Conservation (phyloP, 2,329 filamentous ascomycete species). For the Arachnopeziza araneosa region DNA sequence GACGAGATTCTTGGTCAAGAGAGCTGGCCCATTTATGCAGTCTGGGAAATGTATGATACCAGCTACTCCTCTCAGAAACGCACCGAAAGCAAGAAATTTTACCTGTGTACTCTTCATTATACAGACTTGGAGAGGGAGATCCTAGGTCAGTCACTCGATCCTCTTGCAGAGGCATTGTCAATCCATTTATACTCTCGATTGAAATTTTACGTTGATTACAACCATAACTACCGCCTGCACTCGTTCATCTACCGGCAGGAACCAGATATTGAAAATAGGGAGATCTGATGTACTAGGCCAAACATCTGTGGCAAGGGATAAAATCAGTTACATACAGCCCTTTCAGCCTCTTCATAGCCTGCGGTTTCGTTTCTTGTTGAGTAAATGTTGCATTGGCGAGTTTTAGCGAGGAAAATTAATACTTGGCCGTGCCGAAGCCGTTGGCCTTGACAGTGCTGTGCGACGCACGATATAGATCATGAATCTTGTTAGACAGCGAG, state of each 20-base stretch:
- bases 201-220: not conserved
- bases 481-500: too few relatives aligned
- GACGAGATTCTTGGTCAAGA: slow-evolving; percentile 28
- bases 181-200: not conserved
- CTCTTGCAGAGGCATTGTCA: not conserved
- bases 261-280: not conserved
- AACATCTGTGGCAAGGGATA: not conserved
- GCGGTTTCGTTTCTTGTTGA: not conserved
- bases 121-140: not conserved
- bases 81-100: not conserved
- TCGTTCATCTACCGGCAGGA: not conserved
- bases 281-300: not conserved
- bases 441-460: not conserved
- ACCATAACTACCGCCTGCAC: not conserved
- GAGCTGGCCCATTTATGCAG: slow-evolving; percentile 41
- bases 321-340: not conserved
- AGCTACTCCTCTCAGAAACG: not conserved
- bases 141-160: not conserved
- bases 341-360: not conserved
- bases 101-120: not conserved
- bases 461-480: too few relatives aligned
- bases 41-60: slow-evolving; percentile 38
- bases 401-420: not conserved
- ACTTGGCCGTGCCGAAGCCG: not conserved
- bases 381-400: not conserved